Percentiles rank a stretch among this genome's conserved stretches.
Conservation (phyloP, 1,284 basidiomycete species). For the Leucoagaricus sp. region DNA sequence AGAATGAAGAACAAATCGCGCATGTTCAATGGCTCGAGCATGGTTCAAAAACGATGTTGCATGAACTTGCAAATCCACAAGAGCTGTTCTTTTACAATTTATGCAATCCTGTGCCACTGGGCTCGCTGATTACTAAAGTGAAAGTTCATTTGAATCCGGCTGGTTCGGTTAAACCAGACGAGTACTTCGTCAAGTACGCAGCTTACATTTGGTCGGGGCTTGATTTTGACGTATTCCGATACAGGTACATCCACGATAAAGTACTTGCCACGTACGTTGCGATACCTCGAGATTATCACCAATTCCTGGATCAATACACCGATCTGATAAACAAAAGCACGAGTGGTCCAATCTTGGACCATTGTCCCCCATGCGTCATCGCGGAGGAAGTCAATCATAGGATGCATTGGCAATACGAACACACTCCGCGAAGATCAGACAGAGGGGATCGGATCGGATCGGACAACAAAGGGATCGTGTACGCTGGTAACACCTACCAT, state of each 20-base stretch:
- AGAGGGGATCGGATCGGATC: slow-evolving; percentile 18
- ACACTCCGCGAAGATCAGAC: slow-evolving; percentile 18
- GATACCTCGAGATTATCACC: slow-evolving; percentile 28
- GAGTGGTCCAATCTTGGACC: slow-evolving; percentile 38
- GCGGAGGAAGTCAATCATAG: slow-evolving; percentile 22
- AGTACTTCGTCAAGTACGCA: slow-evolving; percentile 62
- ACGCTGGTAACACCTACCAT: slow-evolving; percentile 52
- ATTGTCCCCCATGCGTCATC: slow-evolving; percentile 50
- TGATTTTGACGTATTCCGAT: slow-evolving; percentile 20
- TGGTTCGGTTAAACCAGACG: slow-evolving; percentile 29
- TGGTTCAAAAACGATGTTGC: slow-evolving; percentile 54
- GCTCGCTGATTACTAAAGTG: slow-evolving; percentile 46
- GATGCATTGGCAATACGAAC: slow-evolving; percentile 6
- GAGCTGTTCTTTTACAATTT: slow-evolving; percentile 63
- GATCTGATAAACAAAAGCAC: neutral
- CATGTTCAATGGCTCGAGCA: slow-evolving; percentile 77
- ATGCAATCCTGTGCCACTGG: slow-evolving; percentile 48
- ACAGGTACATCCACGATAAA: slow-evolving; percentile 37
- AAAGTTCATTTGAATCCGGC: slow-evolving; percentile 36
- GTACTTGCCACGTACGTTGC: slow-evolving; percentile 30
- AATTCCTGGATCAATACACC: slow-evolving; percentile 23
- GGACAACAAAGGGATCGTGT: slow-evolving; percentile 27
- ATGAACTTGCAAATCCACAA: slow-evolving; percentile 58
- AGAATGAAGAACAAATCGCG: slow-evolving; percentile 39
- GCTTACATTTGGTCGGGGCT: slow-evolving; percentile 22